A percentile compares a stretch with the other conserved stretches of the same genome.
Evolutionary conservation across 2,329 filamentous ascomycete species (phyloP).

Genomic region (Colletotrichum horii): DNA sequence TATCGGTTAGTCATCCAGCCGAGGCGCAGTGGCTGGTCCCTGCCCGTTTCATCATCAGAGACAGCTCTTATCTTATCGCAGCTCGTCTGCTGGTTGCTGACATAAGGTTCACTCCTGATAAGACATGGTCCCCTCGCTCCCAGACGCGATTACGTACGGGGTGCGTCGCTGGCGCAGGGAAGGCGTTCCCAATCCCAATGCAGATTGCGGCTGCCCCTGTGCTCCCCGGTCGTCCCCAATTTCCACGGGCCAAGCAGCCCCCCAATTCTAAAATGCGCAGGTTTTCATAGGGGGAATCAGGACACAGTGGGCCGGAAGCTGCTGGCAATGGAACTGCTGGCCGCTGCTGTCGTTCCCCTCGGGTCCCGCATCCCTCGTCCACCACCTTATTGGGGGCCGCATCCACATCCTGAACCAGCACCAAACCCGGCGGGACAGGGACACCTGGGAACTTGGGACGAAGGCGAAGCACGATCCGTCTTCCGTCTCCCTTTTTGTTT

Average conservation of each 20-base stretch:
- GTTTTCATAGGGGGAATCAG: slow-evolving; percentile 15
- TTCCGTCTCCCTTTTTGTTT: neutral
- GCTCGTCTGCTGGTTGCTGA: neutral
- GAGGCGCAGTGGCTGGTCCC: neutral
- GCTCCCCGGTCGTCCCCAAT: neutral
- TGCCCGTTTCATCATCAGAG: neutral
- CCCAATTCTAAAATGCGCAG: slow-evolving; percentile 1
- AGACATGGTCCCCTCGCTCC: slow-evolving; percentile 13
- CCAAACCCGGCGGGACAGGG: neutral
- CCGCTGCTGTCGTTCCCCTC: neutral
- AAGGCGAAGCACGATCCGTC: slow-evolving; percentile 3
- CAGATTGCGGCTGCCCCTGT: slow-evolving; percentile 5
- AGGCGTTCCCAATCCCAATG: neutral
- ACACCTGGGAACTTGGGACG: slow-evolving; percentile 8
- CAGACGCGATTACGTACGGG: neutral
- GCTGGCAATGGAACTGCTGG: neutral
- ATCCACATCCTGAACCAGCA: neutral
- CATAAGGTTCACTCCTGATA: neutral
- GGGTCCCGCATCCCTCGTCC: neutral
- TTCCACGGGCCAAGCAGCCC: slow-evolving; percentile 3
- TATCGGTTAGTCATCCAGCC: slow-evolving; percentile 14
- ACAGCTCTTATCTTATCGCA: slow-evolving; percentile 16
- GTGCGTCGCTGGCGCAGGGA: neutral
- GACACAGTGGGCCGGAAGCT: slow-evolving; percentile 1
- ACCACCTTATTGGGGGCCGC: neutral